Percentiles rank a stretch among this genome's conserved stretches.
Conservation (phyloP, 192 early-diverging fungal genomes). For the Geosiphon pyriformis region DNA sequence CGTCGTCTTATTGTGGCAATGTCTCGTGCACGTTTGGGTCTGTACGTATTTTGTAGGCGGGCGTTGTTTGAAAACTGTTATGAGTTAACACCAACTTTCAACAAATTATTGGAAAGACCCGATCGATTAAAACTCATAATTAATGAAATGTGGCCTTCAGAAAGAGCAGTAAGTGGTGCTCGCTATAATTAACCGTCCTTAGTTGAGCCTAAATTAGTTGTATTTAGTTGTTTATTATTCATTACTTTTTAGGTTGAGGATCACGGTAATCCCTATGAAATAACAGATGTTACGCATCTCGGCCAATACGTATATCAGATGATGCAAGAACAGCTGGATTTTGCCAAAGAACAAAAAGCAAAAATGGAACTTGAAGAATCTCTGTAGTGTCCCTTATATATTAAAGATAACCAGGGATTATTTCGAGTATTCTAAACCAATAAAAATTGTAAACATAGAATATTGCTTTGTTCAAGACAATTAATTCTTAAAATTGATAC, state of each 20-base stretch:
- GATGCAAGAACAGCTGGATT: slow-evolving; percentile 58
- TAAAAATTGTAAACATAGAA: no score
- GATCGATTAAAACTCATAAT: slow-evolving; percentile 52
- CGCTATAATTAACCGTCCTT: no score
- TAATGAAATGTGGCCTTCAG: slow-evolving; percentile 44
- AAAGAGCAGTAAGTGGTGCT: slow-evolving; percentile 24
- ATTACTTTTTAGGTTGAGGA: slow-evolving; percentile 27
- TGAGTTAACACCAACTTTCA: slow-evolving; percentile 73
- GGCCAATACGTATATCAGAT: slow-evolving; percentile 59
- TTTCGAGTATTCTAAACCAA: no score
- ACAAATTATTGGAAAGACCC: slow-evolving; percentile 56
- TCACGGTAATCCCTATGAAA: slow-evolving; percentile 35
- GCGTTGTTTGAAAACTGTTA: slow-evolving; percentile 73
- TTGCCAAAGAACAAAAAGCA: slow-evolving; percentile 41
- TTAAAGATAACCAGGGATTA: no score
- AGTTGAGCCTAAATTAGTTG: no score
- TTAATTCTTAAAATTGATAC: no score
- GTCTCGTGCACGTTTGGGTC: slow-evolving; percentile 87
- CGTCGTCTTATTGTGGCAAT: slow-evolving; percentile 90
- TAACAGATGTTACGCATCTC: slow-evolving; percentile 53
- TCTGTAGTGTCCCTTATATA: no score
- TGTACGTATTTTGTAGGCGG: slow-evolving; percentile 85
- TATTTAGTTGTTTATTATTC: slow-evolving; percentile 6
- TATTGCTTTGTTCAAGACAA: no score
- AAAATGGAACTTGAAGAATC: no score